Evolutionary conservation across 2,329 filamentous ascomycete genomes (phyloP).

Genomic region (Claviceps fusiformis): DNA sequence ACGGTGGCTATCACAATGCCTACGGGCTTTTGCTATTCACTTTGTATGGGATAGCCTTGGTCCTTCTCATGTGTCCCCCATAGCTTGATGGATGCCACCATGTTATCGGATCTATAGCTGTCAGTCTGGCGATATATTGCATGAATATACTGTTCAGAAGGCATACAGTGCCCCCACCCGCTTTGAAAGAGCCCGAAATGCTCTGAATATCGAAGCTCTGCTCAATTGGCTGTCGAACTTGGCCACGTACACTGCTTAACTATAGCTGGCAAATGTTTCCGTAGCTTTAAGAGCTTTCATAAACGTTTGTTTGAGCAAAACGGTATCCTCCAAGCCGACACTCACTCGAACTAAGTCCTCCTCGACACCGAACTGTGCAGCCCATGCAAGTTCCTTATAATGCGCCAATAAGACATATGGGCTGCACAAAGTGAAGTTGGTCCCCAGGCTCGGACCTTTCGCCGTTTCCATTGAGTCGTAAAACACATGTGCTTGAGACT

Average conservation of each 20-base stretch:
- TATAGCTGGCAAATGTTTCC: not conserved
- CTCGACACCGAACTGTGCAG: slow-evolving; percentile 66
- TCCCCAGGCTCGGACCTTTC: slow-evolving; percentile 89
- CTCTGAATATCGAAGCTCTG: not conserved
- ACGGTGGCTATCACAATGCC: not conserved
- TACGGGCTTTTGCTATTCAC: not conserved
- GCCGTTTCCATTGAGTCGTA: slow-evolving; percentile 77
- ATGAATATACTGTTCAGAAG: not conserved
- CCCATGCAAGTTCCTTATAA: slow-evolving; percentile 88
- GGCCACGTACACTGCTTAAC: not conserved
- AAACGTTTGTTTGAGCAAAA: slow-evolving; percentile 51
- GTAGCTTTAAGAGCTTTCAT: slow-evolving; percentile 53
- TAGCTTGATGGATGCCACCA: not conserved
- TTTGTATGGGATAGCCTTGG: not conserved
- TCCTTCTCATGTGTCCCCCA: not conserved
- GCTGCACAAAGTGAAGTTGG: slow-evolving; percentile 87
- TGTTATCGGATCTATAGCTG: not conserved
- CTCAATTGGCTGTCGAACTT: not conserved
- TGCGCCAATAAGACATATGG: slow-evolving; percentile 89
- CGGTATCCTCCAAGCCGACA: slow-evolving; percentile 72
- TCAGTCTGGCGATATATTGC: not conserved
- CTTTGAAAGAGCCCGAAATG: not conserved
- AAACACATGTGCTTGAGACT: slow-evolving; percentile 61
- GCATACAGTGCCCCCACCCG: not conserved
- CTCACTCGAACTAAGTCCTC: slow-evolving; percentile 72